Conservation (phyloP, 192 early-diverging fungal genomes). For the Gryganskiella cystojenkinii region DNA sequence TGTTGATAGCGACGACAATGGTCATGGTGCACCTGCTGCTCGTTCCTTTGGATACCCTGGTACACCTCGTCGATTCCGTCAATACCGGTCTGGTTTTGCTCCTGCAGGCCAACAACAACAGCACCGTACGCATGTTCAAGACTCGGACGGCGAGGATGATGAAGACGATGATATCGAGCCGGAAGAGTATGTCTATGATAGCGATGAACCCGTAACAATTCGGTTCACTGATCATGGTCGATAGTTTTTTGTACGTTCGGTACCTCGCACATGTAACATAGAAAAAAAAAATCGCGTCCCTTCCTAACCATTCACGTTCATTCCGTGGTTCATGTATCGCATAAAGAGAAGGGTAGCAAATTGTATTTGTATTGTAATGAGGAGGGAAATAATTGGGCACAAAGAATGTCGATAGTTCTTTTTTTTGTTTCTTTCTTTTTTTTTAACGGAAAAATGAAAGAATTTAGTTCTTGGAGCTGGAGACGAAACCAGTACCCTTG, state of each 20-base stretch:
- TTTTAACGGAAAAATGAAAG: neutral
- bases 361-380: neutral
- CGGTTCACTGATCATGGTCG: slow-evolving; percentile 14
- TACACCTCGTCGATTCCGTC: slow-evolving; percentile 33
- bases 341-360: neutral
- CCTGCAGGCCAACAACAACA: neutral
- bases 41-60: neutral
- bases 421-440: neutral
- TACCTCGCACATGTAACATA: neutral
- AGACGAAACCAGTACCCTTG: slow-evolving; percentile 78
- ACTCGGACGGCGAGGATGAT: slow-evolving; percentile 20
- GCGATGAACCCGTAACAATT: slow-evolving; percentile 42
- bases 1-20: slow-evolving; percentile 30
- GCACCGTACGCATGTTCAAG: neutral
- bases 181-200: slow-evolving; percentile 50
- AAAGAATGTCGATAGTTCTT: neutral
- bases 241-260: neutral
- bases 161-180: neutral
- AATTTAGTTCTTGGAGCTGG: slow-evolving; percentile 56
- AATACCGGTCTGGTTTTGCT: neutral
- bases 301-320: no score
- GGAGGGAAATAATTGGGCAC: neutral
- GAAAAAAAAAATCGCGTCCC: neutral
- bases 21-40: neutral
- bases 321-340: neutral